A percentile compares a stretch with the other conserved stretches of the same genome.
These are phyloP conservation scores for Agarophyton chilense DNA, from an alignment of 23 red algal genomes.

Conservation along the genomic window DNA sequence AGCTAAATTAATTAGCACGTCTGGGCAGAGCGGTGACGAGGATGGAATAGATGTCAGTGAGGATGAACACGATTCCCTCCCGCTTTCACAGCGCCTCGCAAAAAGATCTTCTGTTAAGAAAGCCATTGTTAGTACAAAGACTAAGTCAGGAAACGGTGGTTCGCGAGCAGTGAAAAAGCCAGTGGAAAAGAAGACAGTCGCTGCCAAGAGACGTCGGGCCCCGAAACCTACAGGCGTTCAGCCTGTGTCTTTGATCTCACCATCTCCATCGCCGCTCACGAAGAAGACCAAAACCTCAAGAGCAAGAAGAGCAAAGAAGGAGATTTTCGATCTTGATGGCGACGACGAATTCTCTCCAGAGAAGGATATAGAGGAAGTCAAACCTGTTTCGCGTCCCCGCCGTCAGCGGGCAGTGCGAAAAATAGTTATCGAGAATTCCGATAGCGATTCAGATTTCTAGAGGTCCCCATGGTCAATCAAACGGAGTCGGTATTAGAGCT, in stretches of 20 bases:
- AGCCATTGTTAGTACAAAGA: too few species aligned
- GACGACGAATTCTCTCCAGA: conserved; percentile 33
- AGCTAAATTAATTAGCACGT: neutral
- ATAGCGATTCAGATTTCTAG: conserved; percentile 33
- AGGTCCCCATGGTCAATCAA: neutral
- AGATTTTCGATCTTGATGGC: neutral
- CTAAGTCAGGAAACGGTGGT: neutral
- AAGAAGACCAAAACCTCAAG: conserved; percentile 36
- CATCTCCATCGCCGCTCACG: conserved; percentile 33
- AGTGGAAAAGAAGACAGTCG: neutral
- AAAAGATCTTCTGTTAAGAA: conserved; percentile 32
- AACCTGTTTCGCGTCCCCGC: conserved; percentile 39
- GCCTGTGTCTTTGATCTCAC: conserved; percentile 9
- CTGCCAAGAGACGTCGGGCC: conserved; percentile 25
- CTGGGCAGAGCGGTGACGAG: neutral
- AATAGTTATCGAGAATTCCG: conserved; percentile 36
- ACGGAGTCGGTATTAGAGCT: too few species aligned
- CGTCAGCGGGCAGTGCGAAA: conserved; percentile 37
- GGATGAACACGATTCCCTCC: conserved; percentile 2
- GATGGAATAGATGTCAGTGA: conserved; percentile 18
- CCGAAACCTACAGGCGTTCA: neutral
- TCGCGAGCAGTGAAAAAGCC: neutral
- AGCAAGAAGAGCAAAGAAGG: neutral
- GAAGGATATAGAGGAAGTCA: conserved; percentile 20
- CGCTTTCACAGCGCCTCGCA: conserved; percentile 39